Evolutionary conservation across 208 protist species (phyloP), one percentile per base, ranked within the genome.

Genomic region (Balamuthia mandrillaris): DNA sequence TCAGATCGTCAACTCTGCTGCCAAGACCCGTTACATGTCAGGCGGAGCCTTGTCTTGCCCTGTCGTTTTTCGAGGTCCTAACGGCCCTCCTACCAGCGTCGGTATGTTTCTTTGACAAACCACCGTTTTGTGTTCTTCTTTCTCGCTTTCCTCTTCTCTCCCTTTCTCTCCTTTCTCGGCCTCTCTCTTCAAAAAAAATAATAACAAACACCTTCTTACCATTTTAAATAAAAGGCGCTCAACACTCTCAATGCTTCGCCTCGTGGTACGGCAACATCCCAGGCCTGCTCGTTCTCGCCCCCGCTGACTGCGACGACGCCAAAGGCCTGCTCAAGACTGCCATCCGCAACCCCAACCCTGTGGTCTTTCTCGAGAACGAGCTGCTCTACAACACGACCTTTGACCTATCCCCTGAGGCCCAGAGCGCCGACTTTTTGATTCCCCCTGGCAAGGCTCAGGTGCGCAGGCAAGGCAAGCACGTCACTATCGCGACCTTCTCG

Each of bases 171-270:
- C n/a, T n/a, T n/a, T n/a, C n/a, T n/a, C n/a, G n/a, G n/a, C n/a
- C n/a, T n/a, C n/a, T n/a, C n/a, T n/a, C n/a, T n/a, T n/a, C n/a
- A n/a, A n/a, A n/a, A n/a, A n/a, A n/a, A n/a, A n/a, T n/a, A n/a
- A n/a, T n/a, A n/a, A n/a, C n/a, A n/a, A n/a, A n/a, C n/a, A n/a
- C n/a, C n/a, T n/a, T n/a, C n/a, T n/a, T n/a, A n/a, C n/a, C n/a
- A n/a, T n/a, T n/a, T n/a, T n/a, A n/a, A n/a, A n/a, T n/a, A n/a
- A n/a, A n/a, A n/a, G n/a, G n/a, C n/a, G 97, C 97, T 27, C 98
- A 99, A 95, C 98, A 99, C 91, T 97, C 95, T 66, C 98, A 99
- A 94, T 98, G 97, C 93, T 98, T 96, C 89, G 97, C 93, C 44
- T 91, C 97, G 29, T 99, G 98, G 98, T 98, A 96, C 88, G 91